Evolutionary conservation across 2,329 filamentous ascomycete species (phyloP), one percentile per base, ranked within the genome.

Genomic region (Neofusicoccum laricinum): DNA sequence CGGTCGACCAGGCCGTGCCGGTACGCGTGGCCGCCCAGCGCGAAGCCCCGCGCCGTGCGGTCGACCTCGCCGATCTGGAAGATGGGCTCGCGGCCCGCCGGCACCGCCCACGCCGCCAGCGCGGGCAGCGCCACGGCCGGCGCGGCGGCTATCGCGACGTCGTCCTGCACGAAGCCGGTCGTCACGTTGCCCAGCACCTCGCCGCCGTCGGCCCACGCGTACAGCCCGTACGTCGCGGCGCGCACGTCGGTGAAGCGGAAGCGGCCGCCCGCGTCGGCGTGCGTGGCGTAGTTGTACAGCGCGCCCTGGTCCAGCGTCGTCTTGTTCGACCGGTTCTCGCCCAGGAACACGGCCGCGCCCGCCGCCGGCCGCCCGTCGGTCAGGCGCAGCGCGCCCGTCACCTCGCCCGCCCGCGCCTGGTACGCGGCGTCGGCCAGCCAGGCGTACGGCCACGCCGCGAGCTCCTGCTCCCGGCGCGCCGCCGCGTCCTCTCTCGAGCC

Each of bases 31-130:
- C 80, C 79, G 11, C 79, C 79, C 38, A 78, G 73, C 51, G 73
- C 69, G 67, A 84, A 84, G 6, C 79, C 81, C 6, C 77, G 69
- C 4, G 77, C 75, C 43, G 76, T 80, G 61, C 80, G 79, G 67
- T 84, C 81, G 25, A 84, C 78, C 19, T 75, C 77, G 30, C 82
- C 81, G 43, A 84, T 74, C 65, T 82, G 82, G 73, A 82, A 84
- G 61, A 84, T 78, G 40, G 72, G 73, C 43, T 75, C 77, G 19
- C 75, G 73, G 0, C 65, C 51, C 19, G 70, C 64, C 0, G 78
- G 76, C 2, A 80, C 71, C 0, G 67, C 68, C 82, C 82, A 84
- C 1, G 70, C 71, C 0, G 15, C 41, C 3, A 59, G 17, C 38
- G 19, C 19, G 2, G 78, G 76, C 1, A 83, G 72, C 6, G 77